Evolutionary conservation across 2,329 filamentous ascomycete genomes (phyloP).

Genomic region (Epichloe baconii): DNA sequence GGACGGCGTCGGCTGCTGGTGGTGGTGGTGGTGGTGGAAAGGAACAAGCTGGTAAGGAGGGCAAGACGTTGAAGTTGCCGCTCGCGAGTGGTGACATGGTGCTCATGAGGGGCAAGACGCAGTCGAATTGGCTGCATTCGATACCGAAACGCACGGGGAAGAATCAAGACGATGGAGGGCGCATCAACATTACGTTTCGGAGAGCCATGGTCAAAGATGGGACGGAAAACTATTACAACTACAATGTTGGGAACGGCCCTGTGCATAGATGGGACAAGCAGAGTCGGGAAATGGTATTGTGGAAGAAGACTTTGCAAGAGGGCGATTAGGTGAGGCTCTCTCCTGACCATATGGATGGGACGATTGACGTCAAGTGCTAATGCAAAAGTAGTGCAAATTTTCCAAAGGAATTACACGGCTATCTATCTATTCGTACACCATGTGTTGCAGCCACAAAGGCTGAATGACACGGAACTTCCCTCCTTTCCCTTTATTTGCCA

Average conservation of each 20-base stretch:
- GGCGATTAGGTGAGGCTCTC: neutral
- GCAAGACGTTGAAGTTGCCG: slow-evolving; percentile 33
- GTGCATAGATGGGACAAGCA: slow-evolving; percentile 55
- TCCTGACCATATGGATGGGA: neutral
- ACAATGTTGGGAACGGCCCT: slow-evolving; percentile 61
- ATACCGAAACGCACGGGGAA: slow-evolving; percentile 61
- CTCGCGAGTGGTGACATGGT: slow-evolving; percentile 65
- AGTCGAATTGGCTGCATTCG: slow-evolving; percentile 64
- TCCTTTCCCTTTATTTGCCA: slow-evolving; percentile 38
- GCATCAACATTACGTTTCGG: slow-evolving; percentile 69
- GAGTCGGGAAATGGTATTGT: slow-evolving; percentile 35
- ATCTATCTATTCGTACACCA: neutral
- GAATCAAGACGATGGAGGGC: slow-evolving; percentile 46
- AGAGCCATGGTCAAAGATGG: slow-evolving; percentile 57
- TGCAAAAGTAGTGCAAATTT: neutral
- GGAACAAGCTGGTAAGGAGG: slow-evolving; percentile 6
- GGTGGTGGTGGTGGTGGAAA: slow-evolving; percentile 11
- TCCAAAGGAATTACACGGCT: neutral
- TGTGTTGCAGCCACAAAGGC: neutral
- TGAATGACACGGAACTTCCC: neutral
- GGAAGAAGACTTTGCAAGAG: slow-evolving; percentile 13
- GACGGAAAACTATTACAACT: slow-evolving; percentile 74
- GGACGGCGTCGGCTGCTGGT: slow-evolving; percentile 13
- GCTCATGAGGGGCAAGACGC: slow-evolving; percentile 64
- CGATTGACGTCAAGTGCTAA: neutral